Percentiles rank a stretch among this genome's conserved stretches.
phyloP scores from a whole-genome alignment of 352 stramenopile species.

The Globisporangium heterothallicum region DNA sequence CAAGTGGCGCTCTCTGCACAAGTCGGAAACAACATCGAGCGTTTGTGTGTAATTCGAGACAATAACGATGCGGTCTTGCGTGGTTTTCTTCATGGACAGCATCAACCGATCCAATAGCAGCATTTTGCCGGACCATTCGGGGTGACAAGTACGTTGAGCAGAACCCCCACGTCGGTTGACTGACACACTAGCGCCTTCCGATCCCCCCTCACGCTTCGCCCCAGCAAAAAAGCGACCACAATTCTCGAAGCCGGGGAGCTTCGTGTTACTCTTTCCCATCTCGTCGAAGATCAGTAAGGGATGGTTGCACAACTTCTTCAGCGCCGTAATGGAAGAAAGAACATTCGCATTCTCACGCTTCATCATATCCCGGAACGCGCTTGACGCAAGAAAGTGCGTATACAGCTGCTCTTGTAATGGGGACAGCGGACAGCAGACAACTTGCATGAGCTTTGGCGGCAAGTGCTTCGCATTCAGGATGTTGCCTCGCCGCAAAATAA shows the following conservation, averaged over 20 bases:
- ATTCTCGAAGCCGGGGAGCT: constrained; percentile 73
- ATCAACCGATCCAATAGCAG: constrained; percentile 95
- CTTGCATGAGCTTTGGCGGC: constrained; percentile 97
- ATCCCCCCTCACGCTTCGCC: constrained; percentile 17
- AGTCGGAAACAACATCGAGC: constrained; percentile 74
- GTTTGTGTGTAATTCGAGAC: constrained; percentile 98
- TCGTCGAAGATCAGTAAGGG: constrained; percentile 92
- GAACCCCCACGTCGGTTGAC: constrained; percentile 29
- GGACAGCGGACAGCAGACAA: constrained; percentile 97
- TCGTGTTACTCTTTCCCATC: constrained; percentile 74
- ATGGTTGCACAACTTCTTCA: constrained; percentile 99
- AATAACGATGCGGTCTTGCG: constrained; percentile 97
- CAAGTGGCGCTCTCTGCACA: constrained; percentile 76
- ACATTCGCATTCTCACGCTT: constrained; percentile 90
- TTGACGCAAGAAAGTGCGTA: constrained; percentile 92
- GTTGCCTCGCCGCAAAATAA: constrained; percentile 97
- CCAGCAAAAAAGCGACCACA: constrained; percentile 62
- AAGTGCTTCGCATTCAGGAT: constrained; percentile 98
- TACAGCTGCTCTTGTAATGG: constrained; percentile 96
- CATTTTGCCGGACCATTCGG: constrained; percentile 88
- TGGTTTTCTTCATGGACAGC: constrained; percentile 92
- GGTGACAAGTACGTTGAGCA: constrained; percentile 64
- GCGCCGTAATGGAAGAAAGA: constrained; percentile 82
- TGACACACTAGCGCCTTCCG: not conserved
- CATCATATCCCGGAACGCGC: constrained; percentile 94